Conservation (phyloP, 345 rosid species). For the Eucalyptus cloeziana region DNA sequence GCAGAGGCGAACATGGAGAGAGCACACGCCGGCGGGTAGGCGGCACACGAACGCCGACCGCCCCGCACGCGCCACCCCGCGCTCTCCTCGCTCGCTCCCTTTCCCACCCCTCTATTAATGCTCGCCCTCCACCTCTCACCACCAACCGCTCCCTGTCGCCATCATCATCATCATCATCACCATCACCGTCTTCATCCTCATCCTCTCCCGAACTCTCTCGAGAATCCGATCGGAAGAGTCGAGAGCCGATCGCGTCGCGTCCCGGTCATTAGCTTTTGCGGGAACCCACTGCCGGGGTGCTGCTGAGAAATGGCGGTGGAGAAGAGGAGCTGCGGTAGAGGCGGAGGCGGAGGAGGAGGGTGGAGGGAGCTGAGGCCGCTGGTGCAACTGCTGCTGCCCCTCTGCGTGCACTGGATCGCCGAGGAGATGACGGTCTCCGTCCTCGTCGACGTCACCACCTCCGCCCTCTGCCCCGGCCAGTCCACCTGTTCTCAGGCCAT, state of each 20-base stretch:
- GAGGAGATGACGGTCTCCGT: constrained; percentile 59
- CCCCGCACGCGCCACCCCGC: constrained; percentile 3
- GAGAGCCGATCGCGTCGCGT: background rate
- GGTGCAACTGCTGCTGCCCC: constrained; percentile 29
- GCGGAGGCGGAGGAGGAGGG: constrained; percentile 10
- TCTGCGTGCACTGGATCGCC: constrained; percentile 39
- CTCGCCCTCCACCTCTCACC: background rate
- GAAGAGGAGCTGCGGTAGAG: background rate
- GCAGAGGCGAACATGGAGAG: background rate
- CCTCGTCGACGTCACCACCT: constrained; percentile 40
- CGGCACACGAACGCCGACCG: constrained; percentile 4
- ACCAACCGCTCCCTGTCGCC: background rate
- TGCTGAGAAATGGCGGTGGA: background rate
- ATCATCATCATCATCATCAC: background rate
- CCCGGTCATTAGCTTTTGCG: background rate
- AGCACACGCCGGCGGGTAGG: background rate
- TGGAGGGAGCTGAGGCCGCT: constrained; percentile 26
- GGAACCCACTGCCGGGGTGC: background rate
- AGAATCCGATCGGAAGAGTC: background rate
- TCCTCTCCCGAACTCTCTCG: background rate
- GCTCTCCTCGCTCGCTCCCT: background rate
- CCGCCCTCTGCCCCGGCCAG: constrained; percentile 34
- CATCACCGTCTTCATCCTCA: background rate
- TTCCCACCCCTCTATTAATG: background rate
- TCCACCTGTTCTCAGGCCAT: constrained; percentile 37